Evolutionary conservation across 2,329 filamentous ascomycete genomes (phyloP), one percentile per base, ranked within the genome.

Genomic region (Fusarium sp.): DNA sequence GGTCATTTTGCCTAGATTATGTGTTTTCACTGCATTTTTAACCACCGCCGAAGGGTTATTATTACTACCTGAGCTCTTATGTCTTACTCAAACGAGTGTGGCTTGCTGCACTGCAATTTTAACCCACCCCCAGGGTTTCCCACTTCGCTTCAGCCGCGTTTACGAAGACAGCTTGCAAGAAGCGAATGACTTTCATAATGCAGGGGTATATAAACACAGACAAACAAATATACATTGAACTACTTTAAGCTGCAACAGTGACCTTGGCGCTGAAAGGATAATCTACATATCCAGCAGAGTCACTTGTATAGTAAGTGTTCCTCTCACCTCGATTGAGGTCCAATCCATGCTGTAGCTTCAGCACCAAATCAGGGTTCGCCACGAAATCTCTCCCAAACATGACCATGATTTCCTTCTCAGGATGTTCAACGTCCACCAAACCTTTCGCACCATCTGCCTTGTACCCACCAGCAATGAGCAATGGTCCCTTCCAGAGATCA

Each of bases 391-490:
- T 68, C 0, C 77, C 79, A 61, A 81, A 80, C 24, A 78, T 72
- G 2, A 81, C 75, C 6, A 79, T 65, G 4, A 82, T 74, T 2
- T 80, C 73, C 16, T 69, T 76, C 10, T 79, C 72, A 0, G 76
- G 71, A 29, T 79, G 72, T 8, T 76, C 65, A 6, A 73, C 54
- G 14, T 82, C 77, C 0, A 81, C 79, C 0, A 78, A 61, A 1
- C 22, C 63, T 44, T 44, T 44, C 1, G 80, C 81, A 0, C 62
- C 60, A 0, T 69, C 65, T 2, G 74, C 24, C 1, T 58, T 74
- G 13, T 78, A 81, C 0, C 80, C 80, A 0, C 81, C 81, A 0
- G 80, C 80, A 18, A 82, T 57, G 0, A 83, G 69, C 0, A 82
- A 37, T 1, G 77, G 74, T 0, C 76, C 73, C 0, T 76, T 61